Conservation (phyloP, 345 rosid genomes). For the Citrus reticulata region DNA sequence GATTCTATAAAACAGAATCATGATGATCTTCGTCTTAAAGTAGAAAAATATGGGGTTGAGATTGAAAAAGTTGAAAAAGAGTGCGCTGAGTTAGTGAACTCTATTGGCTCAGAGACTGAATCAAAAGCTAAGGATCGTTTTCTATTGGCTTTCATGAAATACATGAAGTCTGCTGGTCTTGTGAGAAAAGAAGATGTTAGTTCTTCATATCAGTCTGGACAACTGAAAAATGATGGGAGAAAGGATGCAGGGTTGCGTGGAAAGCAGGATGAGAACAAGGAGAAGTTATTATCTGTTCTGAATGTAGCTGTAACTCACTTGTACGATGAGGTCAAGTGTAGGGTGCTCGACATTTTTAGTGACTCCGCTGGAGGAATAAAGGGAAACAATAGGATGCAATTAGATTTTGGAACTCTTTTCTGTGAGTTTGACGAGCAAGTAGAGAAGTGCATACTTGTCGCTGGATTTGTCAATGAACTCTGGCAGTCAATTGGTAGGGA, state of each 20-base stretch:
- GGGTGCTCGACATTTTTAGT: constrained; percentile 40
- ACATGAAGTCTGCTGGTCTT: constrained; percentile 60
- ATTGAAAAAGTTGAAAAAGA: constrained; percentile 60
- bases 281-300: constrained; percentile 50
- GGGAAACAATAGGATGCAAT: constrained; percentile 26
- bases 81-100: constrained; percentile 54
- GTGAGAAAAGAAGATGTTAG: constrained; percentile 43
- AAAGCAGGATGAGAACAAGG: constrained; percentile 54
- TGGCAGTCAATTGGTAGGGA: constrained; percentile 41
- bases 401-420: constrained; percentile 42
- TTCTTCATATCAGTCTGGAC: constrained; percentile 30
- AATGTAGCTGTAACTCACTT: constrained; percentile 51
- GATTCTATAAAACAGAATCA: constrained; percentile 49
- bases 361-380: constrained; percentile 34
- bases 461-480: constrained; percentile 57
- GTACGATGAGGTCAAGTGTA: constrained; percentile 54
- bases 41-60: constrained; percentile 57
- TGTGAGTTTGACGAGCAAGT: constrained; percentile 70
- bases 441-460: constrained; percentile 64
- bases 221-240: constrained; percentile 26
- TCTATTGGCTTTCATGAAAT: constrained; percentile 60
- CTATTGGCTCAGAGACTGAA: constrained; percentile 60
- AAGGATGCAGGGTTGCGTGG: constrained; percentile 31
- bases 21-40: constrained; percentile 55
- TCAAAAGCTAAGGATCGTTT: constrained; percentile 71